A percentile compares a stretch with the other conserved stretches of the same genome.
Conservation (phyloP, 2,329 filamentous ascomycete species). For the Emmonsiellopsis sp. region DNA sequence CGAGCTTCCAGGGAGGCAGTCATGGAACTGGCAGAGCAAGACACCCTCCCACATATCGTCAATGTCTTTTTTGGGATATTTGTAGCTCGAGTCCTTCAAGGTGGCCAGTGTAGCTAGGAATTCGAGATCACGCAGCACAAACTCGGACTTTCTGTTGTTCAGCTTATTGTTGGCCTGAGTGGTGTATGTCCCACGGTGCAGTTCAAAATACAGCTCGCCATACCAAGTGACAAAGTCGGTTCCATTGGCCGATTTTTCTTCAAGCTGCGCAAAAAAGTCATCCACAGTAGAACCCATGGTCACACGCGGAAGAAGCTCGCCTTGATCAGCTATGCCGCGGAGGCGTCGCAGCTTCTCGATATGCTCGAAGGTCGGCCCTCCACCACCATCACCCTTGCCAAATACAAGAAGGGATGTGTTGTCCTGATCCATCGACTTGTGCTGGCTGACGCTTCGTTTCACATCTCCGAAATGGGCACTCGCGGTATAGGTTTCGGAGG, state of each 20-base stretch:
- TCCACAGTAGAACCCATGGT: slow-evolving; percentile 87
- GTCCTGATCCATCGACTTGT: slow-evolving; percentile 94
- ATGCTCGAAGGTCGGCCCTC: slow-evolving; percentile 87
- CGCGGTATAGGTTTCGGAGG: slow-evolving; percentile 89
- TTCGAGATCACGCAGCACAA: slow-evolving; percentile 78
- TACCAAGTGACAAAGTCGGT: slow-evolving; percentile 89
- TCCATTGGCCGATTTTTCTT: slow-evolving; percentile 61
- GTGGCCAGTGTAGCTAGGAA: slow-evolving; percentile 79
- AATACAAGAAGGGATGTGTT: slow-evolving; percentile 85
- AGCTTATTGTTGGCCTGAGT: slow-evolving; percentile 96
- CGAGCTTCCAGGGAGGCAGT: slow-evolving; percentile 86
- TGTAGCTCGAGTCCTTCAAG: slow-evolving; percentile 60
- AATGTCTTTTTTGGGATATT: slow-evolving; percentile 88
- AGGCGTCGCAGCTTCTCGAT: slow-evolving; percentile 90
- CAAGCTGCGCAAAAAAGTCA: slow-evolving; percentile 81
- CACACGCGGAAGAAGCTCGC: slow-evolving; percentile 73
- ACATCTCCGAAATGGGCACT: slow-evolving; percentile 93
- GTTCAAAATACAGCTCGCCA: slow-evolving; percentile 94
- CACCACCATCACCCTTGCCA: slow-evolving; percentile 92
- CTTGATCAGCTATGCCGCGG: slow-evolving; percentile 81
- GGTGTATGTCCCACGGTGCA: slow-evolving; percentile 94
- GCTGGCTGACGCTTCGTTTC: slow-evolving; percentile 76
- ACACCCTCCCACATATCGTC: slow-evolving; percentile 93
- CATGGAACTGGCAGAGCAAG: slow-evolving; percentile 92
- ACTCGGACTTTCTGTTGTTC: slow-evolving; percentile 81